A percentile compares a stretch with the other conserved stretches of the same genome.
These are phyloP conservation scores for Fusarium denticulatum DNA, from an alignment of 2,329 filamentous ascomycete species.

Conservation along the genomic window DNA sequence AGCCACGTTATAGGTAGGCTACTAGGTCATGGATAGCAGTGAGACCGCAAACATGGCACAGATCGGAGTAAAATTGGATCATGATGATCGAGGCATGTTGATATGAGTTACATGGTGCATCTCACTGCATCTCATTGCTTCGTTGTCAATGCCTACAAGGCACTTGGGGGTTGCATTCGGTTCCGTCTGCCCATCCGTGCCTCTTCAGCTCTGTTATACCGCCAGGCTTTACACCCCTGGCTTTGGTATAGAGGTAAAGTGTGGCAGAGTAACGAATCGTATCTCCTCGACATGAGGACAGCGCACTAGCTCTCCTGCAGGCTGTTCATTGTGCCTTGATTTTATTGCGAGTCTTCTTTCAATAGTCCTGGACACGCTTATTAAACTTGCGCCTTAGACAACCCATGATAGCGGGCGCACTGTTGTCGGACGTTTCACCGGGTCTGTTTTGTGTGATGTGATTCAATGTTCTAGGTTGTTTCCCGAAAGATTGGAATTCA, in stretches of 20 bases:
- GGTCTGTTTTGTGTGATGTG: not conserved
- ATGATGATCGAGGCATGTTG: slow-evolving; percentile 6
- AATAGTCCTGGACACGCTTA: not conserved
- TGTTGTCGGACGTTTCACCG: slow-evolving; percentile 22
- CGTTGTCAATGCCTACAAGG: slow-evolving; percentile 8
- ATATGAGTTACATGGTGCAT: slow-evolving; percentile 17
- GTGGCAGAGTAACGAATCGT: slow-evolving; percentile 22
- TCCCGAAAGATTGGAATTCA: slow-evolving; percentile 21
- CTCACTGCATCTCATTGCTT: slow-evolving; percentile 28
- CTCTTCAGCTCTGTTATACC: slow-evolving; percentile 34
- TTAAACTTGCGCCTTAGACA: not conserved
- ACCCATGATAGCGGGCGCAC: slow-evolving; percentile 15
- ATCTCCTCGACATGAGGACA: slow-evolving; percentile 18
- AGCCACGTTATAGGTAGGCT: not conserved
- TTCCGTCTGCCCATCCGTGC: slow-evolving; percentile 21
- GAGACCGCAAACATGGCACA: slow-evolving; percentile 17
- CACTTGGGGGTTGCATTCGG: slow-evolving; percentile 13
- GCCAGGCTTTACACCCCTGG: slow-evolving; percentile 29
- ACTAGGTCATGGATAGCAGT: slow-evolving; percentile 3
- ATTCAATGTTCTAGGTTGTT: slow-evolving; percentile 24
- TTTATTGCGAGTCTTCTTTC: slow-evolving; percentile 1
- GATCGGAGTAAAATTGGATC: not conserved
- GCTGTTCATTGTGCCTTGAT: slow-evolving; percentile 13
- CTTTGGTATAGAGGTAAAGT: slow-evolving; percentile 11
- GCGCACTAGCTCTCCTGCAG: not conserved